Evolutionary conservation across 2,329 filamentous ascomycete genomes (phyloP), one percentile per base, ranked within the genome.

Genomic region (Ophiostoma montium): DNA sequence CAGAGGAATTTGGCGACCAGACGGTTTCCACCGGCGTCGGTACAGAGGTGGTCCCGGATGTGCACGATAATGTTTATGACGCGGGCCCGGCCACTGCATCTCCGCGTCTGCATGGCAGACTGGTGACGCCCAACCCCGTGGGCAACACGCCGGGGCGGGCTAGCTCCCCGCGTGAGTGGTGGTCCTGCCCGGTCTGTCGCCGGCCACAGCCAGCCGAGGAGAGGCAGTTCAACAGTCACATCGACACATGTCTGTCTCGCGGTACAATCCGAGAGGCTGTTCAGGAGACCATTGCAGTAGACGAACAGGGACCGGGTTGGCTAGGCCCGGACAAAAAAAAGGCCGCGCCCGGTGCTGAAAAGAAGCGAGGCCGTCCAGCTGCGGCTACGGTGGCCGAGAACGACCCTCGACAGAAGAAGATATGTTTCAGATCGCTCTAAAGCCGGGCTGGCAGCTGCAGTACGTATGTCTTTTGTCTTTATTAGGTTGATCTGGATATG

Each of bases 111-210:
- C 72, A 77, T 48, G 70, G 70, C 35, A 75, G 74, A 52, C 75
- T 78, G 55, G 67, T 76, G 31, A 56, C 66, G 1, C 67, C 72
- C 1, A 76, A 76, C 53, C 66, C 66, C 2, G 72, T n/a, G 11
- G 32, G 18, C 33, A 33, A 15, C 9, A 30, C n/a, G 12, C 13
- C 9, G 6, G 54, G 58, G 18, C 47, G 55, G 0, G 45, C 57
- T 12, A 43, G 57, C 9, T 62, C 67, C 10, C 62, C 67, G 48
- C 66, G 74, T 47, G 69, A 78, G 43, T 72, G 70, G 62, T 96
- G 89, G 89, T 74, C 82, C 35, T 98, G 92, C 62, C 92, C 92
- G 0, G 85, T 96, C 41, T 98, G 92, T 62, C 67, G 69, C n/a
- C 71, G 82, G 15, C 81, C 86, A 0, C 89, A 95, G 59, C 59